These are phyloP conservation scores for Globisporangium iwayamae DNA, from an alignment of 352 stramenopile genomes.

Conservation along the genomic window DNA sequence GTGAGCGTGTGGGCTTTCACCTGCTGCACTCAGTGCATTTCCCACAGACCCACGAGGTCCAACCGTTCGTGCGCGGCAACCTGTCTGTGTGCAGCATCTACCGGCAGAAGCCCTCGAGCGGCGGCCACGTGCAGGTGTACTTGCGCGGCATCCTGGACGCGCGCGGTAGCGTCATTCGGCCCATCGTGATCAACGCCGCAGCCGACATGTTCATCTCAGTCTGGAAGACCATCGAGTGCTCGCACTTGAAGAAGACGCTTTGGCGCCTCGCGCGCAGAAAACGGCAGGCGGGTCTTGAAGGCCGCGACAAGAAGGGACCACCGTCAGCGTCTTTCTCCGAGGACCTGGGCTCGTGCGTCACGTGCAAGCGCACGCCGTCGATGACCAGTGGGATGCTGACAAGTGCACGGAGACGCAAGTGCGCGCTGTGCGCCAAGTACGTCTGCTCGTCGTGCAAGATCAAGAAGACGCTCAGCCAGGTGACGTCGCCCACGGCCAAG, in stretches of 20 bases:
- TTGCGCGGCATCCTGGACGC: conserved; percentile 1
- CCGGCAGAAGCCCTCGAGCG: not conserved
- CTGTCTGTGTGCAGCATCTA: conserved; percentile 10
- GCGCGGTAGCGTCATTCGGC: not conserved
- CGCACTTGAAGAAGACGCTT: conserved; percentile 3
- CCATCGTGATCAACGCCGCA: not conserved
- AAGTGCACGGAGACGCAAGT: not conserved
- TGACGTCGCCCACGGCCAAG: not conserved
- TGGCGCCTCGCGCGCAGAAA: conserved; percentile 17
- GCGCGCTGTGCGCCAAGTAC: not conserved
- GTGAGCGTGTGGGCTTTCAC: conserved; percentile 15
- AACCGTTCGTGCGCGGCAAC: conserved; percentile 6
- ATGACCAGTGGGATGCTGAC: not conserved
- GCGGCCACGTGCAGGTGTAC: conserved; percentile 1
- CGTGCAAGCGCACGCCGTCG: not conserved
- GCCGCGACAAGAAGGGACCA: not conserved
- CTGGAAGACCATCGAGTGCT: conserved; percentile 6
- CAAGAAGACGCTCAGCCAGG: conserved; percentile 7
- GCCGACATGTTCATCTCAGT: conserved; percentile 13
- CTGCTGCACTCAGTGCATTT: conserved; percentile 16
- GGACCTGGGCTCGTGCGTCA: not conserved
- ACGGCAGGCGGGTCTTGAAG: conserved; percentile 3
- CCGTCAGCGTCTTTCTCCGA: not conserved
- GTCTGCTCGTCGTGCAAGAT: conserved; percentile 8
- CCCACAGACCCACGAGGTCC: conserved; percentile 3